Percentiles rank a stretch among this genome's conserved stretches.
phyloP scores from a whole-genome alignment of 495 filamentous ascomycete species.

The Venustampulla echinocandica region DNA sequence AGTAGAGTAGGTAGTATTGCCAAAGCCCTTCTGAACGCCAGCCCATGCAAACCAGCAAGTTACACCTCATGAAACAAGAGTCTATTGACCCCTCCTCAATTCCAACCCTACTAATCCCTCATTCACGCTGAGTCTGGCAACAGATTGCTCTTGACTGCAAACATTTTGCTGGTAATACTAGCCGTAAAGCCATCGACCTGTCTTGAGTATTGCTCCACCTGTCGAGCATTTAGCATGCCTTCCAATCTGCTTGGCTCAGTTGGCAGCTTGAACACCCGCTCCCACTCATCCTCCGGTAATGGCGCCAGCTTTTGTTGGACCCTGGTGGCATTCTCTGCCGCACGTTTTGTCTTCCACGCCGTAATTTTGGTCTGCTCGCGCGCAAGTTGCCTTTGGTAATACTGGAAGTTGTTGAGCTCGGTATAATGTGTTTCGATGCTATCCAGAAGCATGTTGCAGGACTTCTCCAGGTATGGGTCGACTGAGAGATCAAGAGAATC shows the following conservation, averaged over 20 bases:
- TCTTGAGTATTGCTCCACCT: slow-evolving; percentile 96
- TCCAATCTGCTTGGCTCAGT: slow-evolving; percentile 88
- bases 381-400: slow-evolving; percentile 90
- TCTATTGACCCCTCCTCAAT: slow-evolving; percentile 20
- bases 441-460: slow-evolving; percentile 88
- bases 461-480: slow-evolving; percentile 98
- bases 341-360: slow-evolving; percentile 90
- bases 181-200: slow-evolving; percentile 97
- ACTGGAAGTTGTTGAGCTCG: slow-evolving; percentile 97
- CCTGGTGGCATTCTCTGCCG: slow-evolving; percentile 82
- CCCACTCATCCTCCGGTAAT: slow-evolving; percentile 96
- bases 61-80: slow-evolving; percentile 19
- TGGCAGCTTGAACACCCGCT: slow-evolving; percentile 92
- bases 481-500: slow-evolving; percentile 83
- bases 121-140: slow-evolving; percentile 34
- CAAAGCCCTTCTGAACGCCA: slow-evolving; percentile 19
- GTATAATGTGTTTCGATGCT: slow-evolving; percentile 96
- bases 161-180: slow-evolving; percentile 90
- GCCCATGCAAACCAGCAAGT: slow-evolving; percentile 15
- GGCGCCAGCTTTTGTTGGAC: slow-evolving; percentile 77
- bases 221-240: slow-evolving; percentile 82
- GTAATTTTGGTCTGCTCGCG: slow-evolving; percentile 95
- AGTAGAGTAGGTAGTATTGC: too few relatives aligned
- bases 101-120: slow-evolving; percentile 7
- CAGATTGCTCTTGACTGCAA: slow-evolving; percentile 75